phyloP scores from a whole-genome alignment of 2,329 filamentous ascomycete species.

The Mollisiaceae sp. region DNA sequence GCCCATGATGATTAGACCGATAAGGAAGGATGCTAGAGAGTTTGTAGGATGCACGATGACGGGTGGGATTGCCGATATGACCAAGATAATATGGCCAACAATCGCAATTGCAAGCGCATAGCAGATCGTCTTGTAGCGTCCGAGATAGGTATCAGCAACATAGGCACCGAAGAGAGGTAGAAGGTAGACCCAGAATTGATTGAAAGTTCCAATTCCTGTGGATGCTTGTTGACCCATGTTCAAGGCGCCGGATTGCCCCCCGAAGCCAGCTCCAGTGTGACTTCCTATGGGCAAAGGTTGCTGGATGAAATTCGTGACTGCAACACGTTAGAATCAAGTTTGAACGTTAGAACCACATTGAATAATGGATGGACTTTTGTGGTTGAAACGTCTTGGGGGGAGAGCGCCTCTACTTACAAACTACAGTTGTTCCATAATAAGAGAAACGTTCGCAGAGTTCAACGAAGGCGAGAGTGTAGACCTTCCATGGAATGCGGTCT shows the following conservation, averaged over 20 bases:
- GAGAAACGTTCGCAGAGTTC: constrained; percentile 69
- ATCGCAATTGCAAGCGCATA: constrained; percentile 54
- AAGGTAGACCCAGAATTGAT: constrained; percentile 57
- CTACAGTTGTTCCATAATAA: constrained; percentile 68
- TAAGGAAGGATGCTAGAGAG: constrained; percentile 63
- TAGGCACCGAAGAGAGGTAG: constrained; percentile 58
- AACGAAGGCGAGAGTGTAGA: constrained; percentile 61
- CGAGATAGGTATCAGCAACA: constrained; percentile 68
- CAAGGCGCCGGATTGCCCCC: constrained; percentile 47
- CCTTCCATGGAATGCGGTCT: constrained; percentile 36
- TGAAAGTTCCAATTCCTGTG: constrained; percentile 54
- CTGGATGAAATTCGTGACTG: constrained; percentile 59
- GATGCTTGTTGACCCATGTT: constrained; percentile 55
- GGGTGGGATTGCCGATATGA: constrained; percentile 64
- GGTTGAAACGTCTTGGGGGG: constrained; percentile 45
- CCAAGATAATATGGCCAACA: constrained; percentile 67
- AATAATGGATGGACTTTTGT: too few species aligned
- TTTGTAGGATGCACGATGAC: constrained; percentile 58
- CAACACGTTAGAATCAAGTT: not conserved
- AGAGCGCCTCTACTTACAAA: constrained; percentile 61
- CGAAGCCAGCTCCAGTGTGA: constrained; percentile 50
- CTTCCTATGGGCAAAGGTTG: constrained; percentile 51
- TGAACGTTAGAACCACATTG: too few species aligned
- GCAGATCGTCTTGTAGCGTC: constrained; percentile 68
- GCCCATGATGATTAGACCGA: constrained; percentile 69